Conservation (phyloP, 768 basidiomycete species). For the Collybiopsis confluens region DNA sequence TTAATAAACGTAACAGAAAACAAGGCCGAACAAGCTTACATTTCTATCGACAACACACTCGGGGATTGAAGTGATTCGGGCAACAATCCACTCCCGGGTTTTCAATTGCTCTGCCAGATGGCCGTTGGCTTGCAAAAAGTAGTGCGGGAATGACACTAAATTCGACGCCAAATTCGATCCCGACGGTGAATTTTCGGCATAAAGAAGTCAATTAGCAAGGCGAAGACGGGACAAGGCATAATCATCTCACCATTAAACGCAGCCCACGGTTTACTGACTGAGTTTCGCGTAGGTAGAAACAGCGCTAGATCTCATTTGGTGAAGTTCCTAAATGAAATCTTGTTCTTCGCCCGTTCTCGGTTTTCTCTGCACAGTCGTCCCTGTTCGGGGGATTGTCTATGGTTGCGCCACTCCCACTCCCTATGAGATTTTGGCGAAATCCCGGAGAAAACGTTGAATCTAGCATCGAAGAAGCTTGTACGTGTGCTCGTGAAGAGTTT, state of each 20-base stretch:
- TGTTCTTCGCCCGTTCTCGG: conserved; percentile 90
- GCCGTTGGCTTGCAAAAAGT: conserved; percentile 88
- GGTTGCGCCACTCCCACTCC: conserved; percentile 21
- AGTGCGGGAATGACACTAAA: conserved; percentile 92
- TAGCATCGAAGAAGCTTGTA: conserved; percentile 35
- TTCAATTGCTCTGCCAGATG: conserved; percentile 86
- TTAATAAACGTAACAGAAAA: background rate
- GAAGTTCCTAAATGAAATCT: conserved; percentile 95
- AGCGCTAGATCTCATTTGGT: conserved; percentile 92
- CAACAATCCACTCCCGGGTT: conserved; percentile 92
- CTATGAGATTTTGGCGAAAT: conserved; percentile 52
- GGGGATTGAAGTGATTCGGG: conserved; percentile 82
- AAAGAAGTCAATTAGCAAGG: background rate
- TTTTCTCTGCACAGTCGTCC: conserved; percentile 97
- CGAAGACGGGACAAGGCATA: background rate
- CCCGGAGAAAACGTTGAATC: conserved; percentile 46
- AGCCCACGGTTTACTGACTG: conserved; percentile 92
- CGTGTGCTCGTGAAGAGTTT: conserved; percentile 26
- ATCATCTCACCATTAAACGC: conserved; percentile 92
- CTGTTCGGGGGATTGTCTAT: conserved; percentile 76
- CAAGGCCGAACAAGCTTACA: conserved; percentile 37
- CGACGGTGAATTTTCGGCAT: conserved; percentile 32
- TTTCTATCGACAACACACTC: conserved; percentile 80
- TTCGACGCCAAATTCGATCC: too few relatives aligned
- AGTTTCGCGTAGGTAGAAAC: conserved; percentile 94